These are phyloP conservation scores for Kandelia obovata DNA, from an alignment of 345 rosid genomes.

Conservation along the genomic window DNA sequence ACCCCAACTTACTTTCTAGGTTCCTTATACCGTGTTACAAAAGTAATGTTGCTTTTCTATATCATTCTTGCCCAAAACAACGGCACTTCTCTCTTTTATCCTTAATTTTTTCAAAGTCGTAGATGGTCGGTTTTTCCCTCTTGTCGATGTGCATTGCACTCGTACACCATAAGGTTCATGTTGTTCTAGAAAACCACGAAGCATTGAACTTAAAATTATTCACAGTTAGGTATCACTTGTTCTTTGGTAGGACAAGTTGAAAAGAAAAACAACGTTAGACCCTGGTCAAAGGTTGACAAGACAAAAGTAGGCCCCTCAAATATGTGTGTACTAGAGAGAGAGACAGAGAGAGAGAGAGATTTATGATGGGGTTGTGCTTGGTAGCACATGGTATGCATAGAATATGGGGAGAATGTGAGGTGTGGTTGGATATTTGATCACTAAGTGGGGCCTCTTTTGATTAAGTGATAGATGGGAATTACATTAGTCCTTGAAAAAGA, in stretches of 20 bases:
- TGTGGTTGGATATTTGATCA: constrained; percentile 5
- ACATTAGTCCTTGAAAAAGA: not conserved
- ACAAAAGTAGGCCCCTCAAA: constrained; percentile 12
- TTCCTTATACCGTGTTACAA: not conserved
- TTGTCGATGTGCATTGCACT: constrained; percentile 12
- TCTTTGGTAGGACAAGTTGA: not conserved
- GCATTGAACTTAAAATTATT: not conserved
- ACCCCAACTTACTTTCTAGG: not conserved
- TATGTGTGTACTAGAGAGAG: too few species aligned
- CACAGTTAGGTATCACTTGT: constrained; percentile 12
- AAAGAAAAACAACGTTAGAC: constrained; percentile 3
- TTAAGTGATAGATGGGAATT: not conserved
- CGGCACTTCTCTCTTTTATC: too few species aligned
- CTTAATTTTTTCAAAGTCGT: too few species aligned
- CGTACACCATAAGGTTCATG: not conserved
- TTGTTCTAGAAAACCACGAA: not conserved
- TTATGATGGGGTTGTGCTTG: constrained; percentile 17
- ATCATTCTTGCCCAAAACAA: too few species aligned
- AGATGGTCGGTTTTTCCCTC: not conserved
- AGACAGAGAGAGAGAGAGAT: not conserved
- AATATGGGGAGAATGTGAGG: constrained; percentile 12
- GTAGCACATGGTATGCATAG: constrained; percentile 24
- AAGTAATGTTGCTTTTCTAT: too few species aligned
- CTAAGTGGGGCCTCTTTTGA: not conserved
- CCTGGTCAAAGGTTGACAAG: constrained; percentile 16